Evolutionary conservation across 1,284 basidiomycete species (phyloP).

Genomic region (Entoloma clypeatum): DNA sequence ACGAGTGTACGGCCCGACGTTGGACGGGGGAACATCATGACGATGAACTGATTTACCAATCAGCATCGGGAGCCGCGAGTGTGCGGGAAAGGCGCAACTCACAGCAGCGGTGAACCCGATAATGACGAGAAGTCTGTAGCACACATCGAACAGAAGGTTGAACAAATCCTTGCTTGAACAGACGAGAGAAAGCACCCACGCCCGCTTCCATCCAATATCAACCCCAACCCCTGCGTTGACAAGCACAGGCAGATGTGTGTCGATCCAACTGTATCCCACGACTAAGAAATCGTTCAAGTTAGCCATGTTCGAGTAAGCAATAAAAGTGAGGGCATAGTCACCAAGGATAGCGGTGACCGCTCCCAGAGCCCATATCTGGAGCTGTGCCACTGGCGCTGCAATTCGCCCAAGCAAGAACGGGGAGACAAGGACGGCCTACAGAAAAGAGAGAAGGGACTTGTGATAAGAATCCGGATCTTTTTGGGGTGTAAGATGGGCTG

Average conservation of each 20-base stretch:
- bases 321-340: constrained; percentile 10
- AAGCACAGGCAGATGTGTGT: constrained; percentile 28
- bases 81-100: constrained; percentile 12
- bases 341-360: constrained; percentile 36
- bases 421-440: constrained; percentile 30
- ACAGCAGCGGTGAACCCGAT: constrained; percentile 42
- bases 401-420: constrained; percentile 33
- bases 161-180: background rate
- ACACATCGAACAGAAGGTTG: background rate
- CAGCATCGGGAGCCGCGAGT: background rate
- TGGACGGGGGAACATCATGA: constrained; percentile 42
- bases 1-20: constrained; percentile 38
- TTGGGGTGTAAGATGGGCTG: constrained; percentile 15
- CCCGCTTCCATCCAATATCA: constrained; percentile 38
- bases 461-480: background rate
- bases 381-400: constrained; percentile 28
- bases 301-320: background rate
- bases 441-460: background rate
- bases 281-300: constrained; percentile 19
- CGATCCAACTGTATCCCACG: constrained; percentile 39
- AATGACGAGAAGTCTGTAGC: constrained; percentile 35
- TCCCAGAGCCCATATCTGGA: constrained; percentile 33
- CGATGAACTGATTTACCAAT: constrained; percentile 29
- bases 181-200: constrained; percentile 25
- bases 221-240: constrained; percentile 33